These are phyloP conservation scores for Pythium oligandrum DNA, from an alignment of 352 stramenopile species.

Conservation along the genomic window DNA sequence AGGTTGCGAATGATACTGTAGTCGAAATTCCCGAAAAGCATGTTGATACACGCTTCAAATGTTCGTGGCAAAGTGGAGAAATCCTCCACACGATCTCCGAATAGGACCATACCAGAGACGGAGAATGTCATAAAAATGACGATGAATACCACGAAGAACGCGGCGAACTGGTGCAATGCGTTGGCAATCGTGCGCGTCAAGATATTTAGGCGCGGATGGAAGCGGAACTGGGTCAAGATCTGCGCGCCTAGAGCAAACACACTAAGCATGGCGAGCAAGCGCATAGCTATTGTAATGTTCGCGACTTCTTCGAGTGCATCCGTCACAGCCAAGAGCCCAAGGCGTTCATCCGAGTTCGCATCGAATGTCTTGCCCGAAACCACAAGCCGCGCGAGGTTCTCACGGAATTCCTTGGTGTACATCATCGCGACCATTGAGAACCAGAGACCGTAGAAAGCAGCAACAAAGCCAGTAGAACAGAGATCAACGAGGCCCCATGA, in stretches of 20 bases:
- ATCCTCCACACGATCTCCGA: conserved; percentile 41
- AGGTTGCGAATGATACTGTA: conserved; percentile 39
- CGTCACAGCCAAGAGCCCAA: conserved; percentile 20
- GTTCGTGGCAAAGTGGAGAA: conserved; percentile 40
- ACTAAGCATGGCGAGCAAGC: conserved; percentile 23
- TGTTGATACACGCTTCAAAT: conserved; percentile 57
- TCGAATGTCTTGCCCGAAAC: conserved; percentile 29
- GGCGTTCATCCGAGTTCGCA: conserved; percentile 22
- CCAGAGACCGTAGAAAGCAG: conserved; percentile 30
- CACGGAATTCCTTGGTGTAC: conserved; percentile 21
- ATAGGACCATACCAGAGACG: conserved; percentile 41
- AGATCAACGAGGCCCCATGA: background rate
- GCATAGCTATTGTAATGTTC: conserved; percentile 24
- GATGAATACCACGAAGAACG: conserved; percentile 54
- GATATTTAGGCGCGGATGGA: conserved; percentile 49
- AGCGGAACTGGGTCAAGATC: conserved; percentile 47
- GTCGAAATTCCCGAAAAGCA: conserved; percentile 66
- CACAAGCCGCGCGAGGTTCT: conserved; percentile 36
- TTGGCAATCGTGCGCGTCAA: conserved; percentile 48
- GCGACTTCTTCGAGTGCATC: conserved; percentile 21
- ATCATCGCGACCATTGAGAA: conserved; percentile 18
- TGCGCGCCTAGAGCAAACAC: conserved; percentile 32
- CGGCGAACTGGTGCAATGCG: conserved; percentile 40
- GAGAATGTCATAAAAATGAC: conserved; percentile 55
- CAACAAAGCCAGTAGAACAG: conserved; percentile 3